phyloP scores from a whole-genome alignment of 2,329 filamentous ascomycete species.

The Sporothrix globosa region DNA sequence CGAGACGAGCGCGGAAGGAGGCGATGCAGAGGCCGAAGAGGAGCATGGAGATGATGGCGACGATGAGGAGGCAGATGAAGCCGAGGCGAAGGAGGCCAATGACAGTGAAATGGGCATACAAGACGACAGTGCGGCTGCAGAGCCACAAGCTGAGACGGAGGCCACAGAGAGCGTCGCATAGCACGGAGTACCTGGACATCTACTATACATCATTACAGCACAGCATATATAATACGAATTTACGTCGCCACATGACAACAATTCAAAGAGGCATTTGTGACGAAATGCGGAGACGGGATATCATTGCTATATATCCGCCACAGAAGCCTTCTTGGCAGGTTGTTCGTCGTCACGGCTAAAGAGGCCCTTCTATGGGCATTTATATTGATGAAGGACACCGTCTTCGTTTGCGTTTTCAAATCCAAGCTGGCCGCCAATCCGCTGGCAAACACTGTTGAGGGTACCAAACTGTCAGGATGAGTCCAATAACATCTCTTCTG shows the following conservation, averaged over 20 bases:
- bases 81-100: neutral
- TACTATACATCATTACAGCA: neutral
- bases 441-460: neutral
- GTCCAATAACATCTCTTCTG: neutral
- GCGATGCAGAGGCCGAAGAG: constrained; percentile 22
- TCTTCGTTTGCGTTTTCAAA: neutral
- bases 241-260: constrained; percentile 16
- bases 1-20: constrained; percentile 40
- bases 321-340: neutral
- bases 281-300: neutral
- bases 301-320: neutral
- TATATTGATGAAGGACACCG: neutral
- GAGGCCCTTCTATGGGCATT: neutral
- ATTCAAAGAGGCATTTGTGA: neutral
- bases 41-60: constrained; percentile 31
- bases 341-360: constrained; percentile 9
- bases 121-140: neutral
- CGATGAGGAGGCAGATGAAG: neutral
- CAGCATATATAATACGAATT: neutral
- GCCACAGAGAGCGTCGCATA: constrained; percentile 1
- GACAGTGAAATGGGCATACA: neutral
- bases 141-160: constrained; percentile 11
- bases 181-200: neutral
- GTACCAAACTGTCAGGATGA: neutral
- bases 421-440: neutral